A percentile compares a stretch with the other conserved stretches of the same genome.
phyloP scores from a whole-genome alignment of 371 early-diverging fungal species.

The Blastocladiella emersonii region DNA sequence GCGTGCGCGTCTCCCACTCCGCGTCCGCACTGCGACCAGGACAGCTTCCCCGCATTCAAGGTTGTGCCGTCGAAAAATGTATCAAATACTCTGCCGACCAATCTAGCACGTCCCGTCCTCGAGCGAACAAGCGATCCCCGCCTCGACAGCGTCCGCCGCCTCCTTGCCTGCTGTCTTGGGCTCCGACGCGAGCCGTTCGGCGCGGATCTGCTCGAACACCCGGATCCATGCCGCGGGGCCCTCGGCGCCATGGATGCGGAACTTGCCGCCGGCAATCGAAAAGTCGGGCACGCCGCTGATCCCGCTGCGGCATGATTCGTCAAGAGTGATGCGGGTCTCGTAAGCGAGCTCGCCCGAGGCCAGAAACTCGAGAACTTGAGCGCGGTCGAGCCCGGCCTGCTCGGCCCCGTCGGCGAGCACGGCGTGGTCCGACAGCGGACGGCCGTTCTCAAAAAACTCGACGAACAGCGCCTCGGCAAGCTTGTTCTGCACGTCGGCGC shows the following conservation, averaged over 20 bases:
- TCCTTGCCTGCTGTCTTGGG: too few relatives aligned
- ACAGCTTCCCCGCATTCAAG: too few relatives aligned
- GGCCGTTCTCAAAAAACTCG: constrained; percentile 48
- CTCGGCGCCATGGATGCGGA: constrained; percentile 53
- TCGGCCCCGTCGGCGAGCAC: constrained; percentile 39
- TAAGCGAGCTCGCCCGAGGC: constrained; percentile 31
- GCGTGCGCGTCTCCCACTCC: too few relatives aligned
- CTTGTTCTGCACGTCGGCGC: constrained; percentile 33
- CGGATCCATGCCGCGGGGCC: constrained; percentile 36
- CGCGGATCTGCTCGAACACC: constrained; percentile 28
- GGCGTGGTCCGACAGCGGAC: constrained; percentile 40
- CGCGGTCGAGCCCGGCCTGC: constrained; percentile 40
- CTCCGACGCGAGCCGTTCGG: too few relatives aligned
- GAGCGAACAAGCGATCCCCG: too few relatives aligned
- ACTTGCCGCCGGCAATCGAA: constrained; percentile 40
- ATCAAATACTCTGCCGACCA: too few relatives aligned
- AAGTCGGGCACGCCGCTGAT: constrained; percentile 55
- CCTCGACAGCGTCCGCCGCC: too few relatives aligned
- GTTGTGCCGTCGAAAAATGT: too few relatives aligned
- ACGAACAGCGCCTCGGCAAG: constrained; percentile 45
- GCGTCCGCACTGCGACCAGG: too few relatives aligned
- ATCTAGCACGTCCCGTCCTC: too few relatives aligned
- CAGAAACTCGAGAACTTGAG: constrained; percentile 28
- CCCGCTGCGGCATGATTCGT: constrained; percentile 20
- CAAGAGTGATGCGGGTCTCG: constrained; percentile 26